Base-by-base conservation (phyloP, 1,284 basidiomycete species). In the Leccinum variabile region DNA sequence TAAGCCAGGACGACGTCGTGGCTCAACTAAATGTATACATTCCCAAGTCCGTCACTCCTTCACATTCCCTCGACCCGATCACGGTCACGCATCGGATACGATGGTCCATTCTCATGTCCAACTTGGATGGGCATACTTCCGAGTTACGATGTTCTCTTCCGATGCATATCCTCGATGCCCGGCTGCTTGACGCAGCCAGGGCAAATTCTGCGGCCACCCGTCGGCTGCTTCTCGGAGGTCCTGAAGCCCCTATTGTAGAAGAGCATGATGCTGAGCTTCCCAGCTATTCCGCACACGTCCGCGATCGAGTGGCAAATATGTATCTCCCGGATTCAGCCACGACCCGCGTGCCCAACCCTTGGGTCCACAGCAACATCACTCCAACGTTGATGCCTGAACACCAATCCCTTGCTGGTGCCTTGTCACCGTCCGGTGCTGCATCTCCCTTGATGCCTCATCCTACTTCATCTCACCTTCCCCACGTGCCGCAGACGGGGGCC, bases 71-170 rank as follows among this genome's bases (percentile, higher is more conserved):
- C 28, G 86, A 89, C 75, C 94, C 94, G 1, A 87, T 94, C 58
- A 79, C 80, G 52, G 81, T 94, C 28, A 82, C 80, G 6, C 92
- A 97, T 77, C 87, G 89, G 52, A 79, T 91, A 49, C 84, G 88
- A 35, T 91, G 89, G 89, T 84, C 75, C 35, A 89, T 92, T 64
- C 79, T 92, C 57, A 89, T 96, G 72, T 82, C 83, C 65, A 97
- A 96, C 71, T 81, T 82, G n/a, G 94, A 95, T 73, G 92, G 92
- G 0, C 94, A 95, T 72, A 89, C 88, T 1, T 95, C 93, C 3
- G 94, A 97, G 76, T 81, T 98, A 22, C 87, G 95, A 8, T 97
- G 95, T 74, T 95, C 94, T 0, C 82, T 97, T 1, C 95, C 95
- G 0, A 79, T 98, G 41, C 86, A 91, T 69, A 82, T 97, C 49